A percentile compares a stretch with the other conserved stretches of the same genome.
phyloP scores from a whole-genome alignment of 345 rosid genomes.

The Eucalyptus caleyi region DNA sequence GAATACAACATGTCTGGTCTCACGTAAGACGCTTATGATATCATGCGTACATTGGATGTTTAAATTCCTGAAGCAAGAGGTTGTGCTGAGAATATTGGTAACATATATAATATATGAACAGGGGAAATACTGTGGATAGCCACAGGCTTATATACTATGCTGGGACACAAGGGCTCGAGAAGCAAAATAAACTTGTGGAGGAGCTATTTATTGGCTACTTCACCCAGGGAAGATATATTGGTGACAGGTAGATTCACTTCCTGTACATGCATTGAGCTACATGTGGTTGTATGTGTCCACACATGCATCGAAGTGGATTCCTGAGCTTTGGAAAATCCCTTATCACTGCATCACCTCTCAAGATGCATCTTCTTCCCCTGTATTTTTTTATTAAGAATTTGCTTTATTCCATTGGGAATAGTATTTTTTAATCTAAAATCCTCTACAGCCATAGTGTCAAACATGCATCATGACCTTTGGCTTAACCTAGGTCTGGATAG shows the following conservation, averaged over 20 bases:
- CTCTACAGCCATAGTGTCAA: background rate
- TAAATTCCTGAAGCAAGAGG: background rate
- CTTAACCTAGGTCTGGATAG: background rate
- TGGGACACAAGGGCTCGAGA: slow-evolving; percentile 46
- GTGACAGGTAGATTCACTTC: slow-evolving; percentile 38
- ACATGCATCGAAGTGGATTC: background rate
- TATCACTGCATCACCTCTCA: background rate
- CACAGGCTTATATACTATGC: slow-evolving; percentile 75
- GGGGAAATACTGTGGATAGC: slow-evolving; percentile 79
- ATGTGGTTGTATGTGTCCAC: background rate
- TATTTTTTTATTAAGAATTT: background rate
- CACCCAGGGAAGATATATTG: slow-evolving; percentile 72
- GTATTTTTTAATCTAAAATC: background rate
- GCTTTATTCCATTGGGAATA: background rate
- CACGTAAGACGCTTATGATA: slow-evolving; percentile 37
- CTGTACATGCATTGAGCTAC: background rate
- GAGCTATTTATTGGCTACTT: slow-evolving; percentile 81
- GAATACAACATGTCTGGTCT: slow-evolving; percentile 76
- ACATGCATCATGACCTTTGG: background rate
- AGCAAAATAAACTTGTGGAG: slow-evolving; percentile 76
- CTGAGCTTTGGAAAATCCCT: background rate
- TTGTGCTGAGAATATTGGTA: background rate
- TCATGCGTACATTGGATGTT: background rate
- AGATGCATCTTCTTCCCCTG: background rate
- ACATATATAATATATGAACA: slow-evolving; percentile 6